Base-by-base conservation (phyloP, 2,329 filamentous ascomycete genomes). In the Aureobasidium sp. region DNA sequence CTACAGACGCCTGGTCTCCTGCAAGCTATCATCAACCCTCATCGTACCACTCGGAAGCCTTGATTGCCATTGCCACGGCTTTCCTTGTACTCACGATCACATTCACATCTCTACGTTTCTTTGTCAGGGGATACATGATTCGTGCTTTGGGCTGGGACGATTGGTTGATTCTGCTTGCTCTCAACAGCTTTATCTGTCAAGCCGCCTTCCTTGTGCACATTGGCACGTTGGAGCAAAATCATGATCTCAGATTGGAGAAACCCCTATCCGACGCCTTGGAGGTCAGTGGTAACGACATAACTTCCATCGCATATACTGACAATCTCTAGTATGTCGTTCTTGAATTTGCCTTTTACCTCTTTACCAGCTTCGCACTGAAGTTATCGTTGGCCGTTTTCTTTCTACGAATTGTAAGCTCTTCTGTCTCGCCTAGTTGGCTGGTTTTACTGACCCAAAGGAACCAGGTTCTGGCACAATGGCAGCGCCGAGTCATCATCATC, bases 331-430 rank as follows among this genome's bases (percentile, higher is more conserved):
- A 68, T 58, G 62, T 69, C 9, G 29, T 71, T 12, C 63, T 74
- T 1, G 69, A 71, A 44, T 72, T 78, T 59, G 68, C 67, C 13
- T 68, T 74, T 1, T 79, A 80, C 63, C 63, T 77, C 32, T 56
- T 73, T 7, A 72, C 75, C 0, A 74, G 75, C 64, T 72, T 76
- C 61, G 64, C 72, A 10, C 67, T 79, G 62, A 80, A 80, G 64
- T 71, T 79, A n/a, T 78, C 77, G 1, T 65, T 80, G 8, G 76
- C 72, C 9, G 66, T 79, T 23, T 79, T 79, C 69, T 78, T 79
- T 67, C 68, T 76, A 3, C 75, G 78, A 4, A 74, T 79, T 46
- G 70, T 78, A 17, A 56, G 52, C n/a, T 32, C 26, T 20, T 13
- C 26, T n/a, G 17, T 6, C 3, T n/a, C 13, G 0, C 2, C 12